phyloP scores from a whole-genome alignment of 768 basidiomycete genomes.

The Gymnopilus junonius region DNA sequence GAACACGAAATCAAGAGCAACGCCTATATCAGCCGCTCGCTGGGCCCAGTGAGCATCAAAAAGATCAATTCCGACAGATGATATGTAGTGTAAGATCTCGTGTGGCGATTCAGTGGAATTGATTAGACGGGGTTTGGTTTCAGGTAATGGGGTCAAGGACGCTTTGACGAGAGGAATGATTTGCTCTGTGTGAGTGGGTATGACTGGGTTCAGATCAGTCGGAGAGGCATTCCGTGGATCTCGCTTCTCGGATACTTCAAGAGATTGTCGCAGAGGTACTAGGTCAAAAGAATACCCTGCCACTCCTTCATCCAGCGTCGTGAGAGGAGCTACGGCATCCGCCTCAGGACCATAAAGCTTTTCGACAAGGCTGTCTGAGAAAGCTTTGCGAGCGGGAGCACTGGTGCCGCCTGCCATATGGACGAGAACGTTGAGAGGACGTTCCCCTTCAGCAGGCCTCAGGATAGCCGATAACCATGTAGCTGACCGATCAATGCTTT shows the following conservation, averaged over 20 bases:
- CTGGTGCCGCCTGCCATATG: conserved; percentile 70
- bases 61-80: conserved; percentile 70
- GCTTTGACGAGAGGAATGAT: conserved; percentile 52
- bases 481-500: conserved; percentile 71
- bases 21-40: conserved; percentile 65
- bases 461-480: conserved; percentile 68
- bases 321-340: conserved; percentile 50
- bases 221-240: conserved; percentile 1
- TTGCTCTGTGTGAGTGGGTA: conserved; percentile 15
- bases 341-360: conserved; percentile 58
- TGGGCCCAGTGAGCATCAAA: conserved; percentile 80
- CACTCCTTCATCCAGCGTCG: conserved; percentile 69
- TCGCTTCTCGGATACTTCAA: conserved; percentile 26
- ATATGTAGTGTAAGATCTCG: conserved; percentile 70
- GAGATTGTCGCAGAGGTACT: conserved; percentile 44
- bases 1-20: conserved; percentile 82
- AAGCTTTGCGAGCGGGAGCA: conserved; percentile 62
- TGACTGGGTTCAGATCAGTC: conserved; percentile 9
- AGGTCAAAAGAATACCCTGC: conserved; percentile 76
- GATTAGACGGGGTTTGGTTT: conserved; percentile 64
- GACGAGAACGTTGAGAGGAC: conserved; percentile 64
- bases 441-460: conserved; percentile 26
- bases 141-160: conserved; percentile 61
- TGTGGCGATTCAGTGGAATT: conserved; percentile 67
- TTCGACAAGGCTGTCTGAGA: conserved; percentile 62